Base-by-base conservation (phyloP, 148 eudicot genomes). In the Gaultheria prostrata region DNA sequence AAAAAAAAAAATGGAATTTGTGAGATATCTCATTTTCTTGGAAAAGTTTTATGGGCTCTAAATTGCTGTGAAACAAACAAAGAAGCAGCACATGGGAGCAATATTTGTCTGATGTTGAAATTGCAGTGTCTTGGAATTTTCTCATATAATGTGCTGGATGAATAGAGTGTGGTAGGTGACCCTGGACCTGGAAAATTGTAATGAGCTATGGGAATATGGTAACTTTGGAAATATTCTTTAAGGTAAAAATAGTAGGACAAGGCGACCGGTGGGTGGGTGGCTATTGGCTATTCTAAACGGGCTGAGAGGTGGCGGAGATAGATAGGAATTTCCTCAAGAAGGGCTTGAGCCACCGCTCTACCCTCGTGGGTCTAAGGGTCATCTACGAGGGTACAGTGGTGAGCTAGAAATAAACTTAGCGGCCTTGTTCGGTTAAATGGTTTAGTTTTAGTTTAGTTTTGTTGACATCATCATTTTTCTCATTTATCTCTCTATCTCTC, bases 71-170 rank as follows among this genome's bases (percentile, higher is more conserved):
- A 71, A 35, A 35, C 46, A 71, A 35, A 35, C 48, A 71, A 10
- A 71, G 76, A 7, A 7, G 48, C 20, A 70, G 73, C 75, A 33
- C 48, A 71, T 71, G 76, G 48, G 76, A 35, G 24, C 48, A 33
- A 33, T 33, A 6, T 33, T 67, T 56, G 21, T 71, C n/a, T 35
- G 76, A 71, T 71, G 76, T 18, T 71, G 76, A 71, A 35, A 24
- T 18, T 71, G n/a, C 46, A 35, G 35, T 8, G 46, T 35, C 76
- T 71, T 71, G 76, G 76, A 71, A 71, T 71, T 71, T 18, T 71
- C 76, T 71, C 76, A 18, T 10, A 6, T 0, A 1, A 32, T 30
- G 11, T 8, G 46, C 6, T 6, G 21, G 45, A 33, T 71, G 76
- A 18, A 17, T 71, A 15, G 61, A 12, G 61, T 13, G 32, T 24